A percentile compares a stretch with the other conserved stretches of the same genome.
These are phyloP conservation scores for Oxytropis ochrocephala DNA, from an alignment of 306 rosid species.

Conservation along the genomic window DNA sequence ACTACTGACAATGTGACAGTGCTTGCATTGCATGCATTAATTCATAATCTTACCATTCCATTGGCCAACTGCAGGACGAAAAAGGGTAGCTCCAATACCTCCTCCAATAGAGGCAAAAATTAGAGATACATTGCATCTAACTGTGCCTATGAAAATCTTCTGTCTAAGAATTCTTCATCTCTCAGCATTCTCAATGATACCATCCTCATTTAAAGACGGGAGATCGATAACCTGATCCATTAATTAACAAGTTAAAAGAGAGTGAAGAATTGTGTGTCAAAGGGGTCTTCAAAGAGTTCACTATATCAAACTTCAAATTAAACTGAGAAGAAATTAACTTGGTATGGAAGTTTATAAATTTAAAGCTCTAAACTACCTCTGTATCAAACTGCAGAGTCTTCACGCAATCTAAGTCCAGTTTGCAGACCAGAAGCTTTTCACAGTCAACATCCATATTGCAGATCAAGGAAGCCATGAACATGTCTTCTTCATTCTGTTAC, in stretches of 20 bases:
- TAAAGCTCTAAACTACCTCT: conserved; percentile 51
- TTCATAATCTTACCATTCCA: conserved; percentile 61
- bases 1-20: neutral
- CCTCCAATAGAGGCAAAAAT: conserved; percentile 71
- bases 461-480: conserved; percentile 88
- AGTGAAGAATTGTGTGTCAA: too few relatives aligned
- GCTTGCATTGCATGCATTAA: neutral
- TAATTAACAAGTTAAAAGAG: too few relatives aligned
- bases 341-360: conserved; percentile 6
- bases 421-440: conserved; percentile 67
- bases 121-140: conserved; percentile 58
- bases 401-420: conserved; percentile 61
- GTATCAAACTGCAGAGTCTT: conserved; percentile 81
- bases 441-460: conserved; percentile 80
- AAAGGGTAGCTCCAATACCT: conserved; percentile 60
- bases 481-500: conserved; percentile 61
- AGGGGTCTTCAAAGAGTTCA: too few relatives aligned
- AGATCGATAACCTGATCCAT: too few relatives aligned
- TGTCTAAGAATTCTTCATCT: conserved; percentile 30
- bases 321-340: conserved; percentile 7
- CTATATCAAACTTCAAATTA: too few relatives aligned
- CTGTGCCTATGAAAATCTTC: conserved; percentile 43
- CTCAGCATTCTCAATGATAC: conserved; percentile 27
- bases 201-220: conserved; percentile 35
- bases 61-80: conserved; percentile 66